Conservation (phyloP, 768 basidiomycete genomes). For the Harrya chromipes region DNA sequence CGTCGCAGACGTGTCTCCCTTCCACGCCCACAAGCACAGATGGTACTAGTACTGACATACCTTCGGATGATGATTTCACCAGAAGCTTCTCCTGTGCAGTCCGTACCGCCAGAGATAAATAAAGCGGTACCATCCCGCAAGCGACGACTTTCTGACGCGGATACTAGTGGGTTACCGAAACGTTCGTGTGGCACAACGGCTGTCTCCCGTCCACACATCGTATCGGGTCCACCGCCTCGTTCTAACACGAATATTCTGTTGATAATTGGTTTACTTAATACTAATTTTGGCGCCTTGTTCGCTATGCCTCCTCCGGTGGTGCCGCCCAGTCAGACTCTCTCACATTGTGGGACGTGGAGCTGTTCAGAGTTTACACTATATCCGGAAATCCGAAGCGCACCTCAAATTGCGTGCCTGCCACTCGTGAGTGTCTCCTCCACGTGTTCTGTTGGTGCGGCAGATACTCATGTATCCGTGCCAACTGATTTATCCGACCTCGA, state of each 20-base stretch:
- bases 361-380: conserved; percentile 31
- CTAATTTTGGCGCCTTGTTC: conserved; percentile 24
- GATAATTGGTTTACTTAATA: conserved; percentile 39
- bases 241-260: conserved; percentile 16
- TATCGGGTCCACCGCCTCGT: conserved; percentile 32
- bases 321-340: conserved; percentile 25
- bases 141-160: conserved; percentile 37
- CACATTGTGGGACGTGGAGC: conserved; percentile 30
- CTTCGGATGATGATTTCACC: neutral
- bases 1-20: conserved; percentile 4
- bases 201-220: conserved; percentile 23
- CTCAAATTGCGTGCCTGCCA: neutral
- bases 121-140: conserved; percentile 23
- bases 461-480: neutral
- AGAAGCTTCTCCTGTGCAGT: neutral
- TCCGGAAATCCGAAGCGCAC: conserved; percentile 1
- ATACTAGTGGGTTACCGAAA: conserved; percentile 21
- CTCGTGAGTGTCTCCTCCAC: conserved; percentile 4
- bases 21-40: conserved; percentile 14
- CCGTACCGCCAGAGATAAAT: neutral
- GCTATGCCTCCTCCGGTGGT: conserved; percentile 27
- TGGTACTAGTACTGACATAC: neutral
- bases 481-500: conserved; percentile 4
- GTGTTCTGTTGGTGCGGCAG: neutral
- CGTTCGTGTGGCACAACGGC: conserved; percentile 19